Evolutionary conservation across 192 early-diverging fungal species (phyloP).

Genomic region (Coemansia sp.): DNA sequence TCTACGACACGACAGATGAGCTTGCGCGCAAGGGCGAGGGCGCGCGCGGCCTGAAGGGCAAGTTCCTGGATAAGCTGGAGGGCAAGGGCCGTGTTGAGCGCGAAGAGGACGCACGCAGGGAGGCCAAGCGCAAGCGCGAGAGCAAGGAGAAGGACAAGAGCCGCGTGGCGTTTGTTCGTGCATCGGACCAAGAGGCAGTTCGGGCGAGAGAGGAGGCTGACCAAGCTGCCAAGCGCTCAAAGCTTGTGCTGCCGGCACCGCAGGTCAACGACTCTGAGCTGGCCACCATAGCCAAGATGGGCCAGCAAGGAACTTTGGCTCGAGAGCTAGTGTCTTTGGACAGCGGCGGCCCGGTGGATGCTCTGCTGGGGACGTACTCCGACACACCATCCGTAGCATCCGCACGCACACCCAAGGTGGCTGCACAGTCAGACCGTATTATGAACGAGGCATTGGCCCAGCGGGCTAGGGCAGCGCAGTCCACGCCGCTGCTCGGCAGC

Average conservation of each 20-base stretch:
- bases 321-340: constrained; percentile 65
- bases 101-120: constrained; percentile 77
- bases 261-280: constrained; percentile 90
- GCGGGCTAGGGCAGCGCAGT: constrained; percentile 65
- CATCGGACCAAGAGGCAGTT: constrained; percentile 26
- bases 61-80: constrained; percentile 76
- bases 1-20: constrained; percentile 91
- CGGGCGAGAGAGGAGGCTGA: constrained; percentile 61
- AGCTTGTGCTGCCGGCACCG: constrained; percentile 82
- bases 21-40: constrained; percentile 57
- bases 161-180: constrained; percentile 56
- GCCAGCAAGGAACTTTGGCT: constrained; percentile 74
- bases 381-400: constrained; percentile 43
- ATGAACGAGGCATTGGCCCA: constrained; percentile 83
- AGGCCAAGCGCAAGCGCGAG: constrained; percentile 71
- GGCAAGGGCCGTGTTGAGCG: constrained; percentile 79
- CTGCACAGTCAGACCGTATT: constrained; percentile 60
- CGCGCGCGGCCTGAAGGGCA: constrained; percentile 64
- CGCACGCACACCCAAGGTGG: constrained; percentile 51
- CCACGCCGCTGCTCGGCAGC: constrained; percentile 84
- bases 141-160: constrained; percentile 56
- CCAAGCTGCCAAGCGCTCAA: constrained; percentile 69
- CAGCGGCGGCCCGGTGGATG: constrained; percentile 57
- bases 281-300: constrained; percentile 89
- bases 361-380: constrained; percentile 74